Evolutionary conservation across 768 basidiomycete species (phyloP), one percentile per base, ranked within the genome.

Genomic region (Tylopilus felleus): DNA sequence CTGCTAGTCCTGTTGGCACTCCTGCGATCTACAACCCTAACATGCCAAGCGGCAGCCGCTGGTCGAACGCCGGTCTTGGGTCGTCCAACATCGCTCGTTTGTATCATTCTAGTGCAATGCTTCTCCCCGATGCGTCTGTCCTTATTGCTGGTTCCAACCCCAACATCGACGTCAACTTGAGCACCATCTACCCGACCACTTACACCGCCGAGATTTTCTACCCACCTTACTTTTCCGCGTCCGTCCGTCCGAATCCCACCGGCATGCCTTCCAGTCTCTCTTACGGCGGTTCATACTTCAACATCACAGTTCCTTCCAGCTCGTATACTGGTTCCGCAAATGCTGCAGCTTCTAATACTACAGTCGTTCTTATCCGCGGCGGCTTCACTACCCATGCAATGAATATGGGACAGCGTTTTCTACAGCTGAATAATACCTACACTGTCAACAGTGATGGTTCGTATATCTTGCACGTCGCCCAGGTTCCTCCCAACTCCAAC

Each of bases 111-210:
- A 83, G 85, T 2, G 94, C 93, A 17, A 79, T 95, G 12, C 81
- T 98, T 40, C 83, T 98, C 28, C 87, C 93, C 21, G 93, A 90
- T 57, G 90, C 81, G 0, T 90, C 90, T 2, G 85, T 98, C 42
- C 71, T 97, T 40, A 81, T 96, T 58, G 93, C 91, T 40, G 96
- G 96, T 12, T 93, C 90, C 28, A 98, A 98, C 73, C 94, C 95
- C 16, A 96, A 95, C 67, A 78, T 90, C 44, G 94, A 98, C 63
- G 86, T 88, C 59, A 91, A 90, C 63, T 52, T 72, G 35, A 71
- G 75, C 35, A 80, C 86, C 8, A 33, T 78, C 52, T 93, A 78
- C 77, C 85, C 87, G 2, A 93, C 93, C 3, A 82, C 85, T 29
- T 95, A 94, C 67, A 74, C 80, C 29, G 86, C 89, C 2, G 93